These are phyloP conservation scores for Suillus weaverae DNA, from an alignment of 768 basidiomycete genomes.

Conservation along the genomic window DNA sequence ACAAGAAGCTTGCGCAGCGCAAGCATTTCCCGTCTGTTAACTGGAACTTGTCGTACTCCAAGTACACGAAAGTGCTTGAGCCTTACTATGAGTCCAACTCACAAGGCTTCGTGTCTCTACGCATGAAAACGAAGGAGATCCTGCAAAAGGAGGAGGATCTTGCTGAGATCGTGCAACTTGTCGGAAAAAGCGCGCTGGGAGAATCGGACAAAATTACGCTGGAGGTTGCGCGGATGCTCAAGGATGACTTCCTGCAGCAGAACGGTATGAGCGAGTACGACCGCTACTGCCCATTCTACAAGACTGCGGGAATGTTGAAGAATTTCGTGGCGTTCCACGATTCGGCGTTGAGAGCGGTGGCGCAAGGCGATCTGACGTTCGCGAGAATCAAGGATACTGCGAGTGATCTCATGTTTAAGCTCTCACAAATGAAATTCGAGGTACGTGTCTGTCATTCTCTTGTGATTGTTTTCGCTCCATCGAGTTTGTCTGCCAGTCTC, in stretches of 20 bases:
- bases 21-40: constrained; percentile 99
- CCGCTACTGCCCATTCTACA: constrained; percentile 97
- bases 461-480: background rate
- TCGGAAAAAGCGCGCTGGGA: constrained; percentile 96
- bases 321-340: constrained; percentile 96
- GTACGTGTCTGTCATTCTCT: constrained; percentile 41
- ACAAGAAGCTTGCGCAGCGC: constrained; percentile 97
- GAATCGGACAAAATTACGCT: constrained; percentile 98
- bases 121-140: constrained; percentile 93
- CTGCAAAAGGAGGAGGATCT: constrained; percentile 98
- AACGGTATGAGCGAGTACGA: constrained; percentile 99
- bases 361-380: constrained; percentile 81
- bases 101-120: constrained; percentile 93
- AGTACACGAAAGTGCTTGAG: constrained; percentile 93
- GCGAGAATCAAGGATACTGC: constrained; percentile 84
- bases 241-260: constrained; percentile 97
- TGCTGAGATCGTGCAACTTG: constrained; percentile 98
- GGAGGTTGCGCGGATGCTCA: constrained; percentile 95
- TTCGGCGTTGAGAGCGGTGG: constrained; percentile 81
- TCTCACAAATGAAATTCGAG: constrained; percentile 99
- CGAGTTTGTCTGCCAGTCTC: constrained; percentile 54
- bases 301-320: constrained; percentile 93
- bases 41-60: constrained; percentile 99
- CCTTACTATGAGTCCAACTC: constrained; percentile 88
- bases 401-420: constrained; percentile 88